phyloP scores from a whole-genome alignment of 1,284 basidiomycete species.

The Marasmius oreades region DNA sequence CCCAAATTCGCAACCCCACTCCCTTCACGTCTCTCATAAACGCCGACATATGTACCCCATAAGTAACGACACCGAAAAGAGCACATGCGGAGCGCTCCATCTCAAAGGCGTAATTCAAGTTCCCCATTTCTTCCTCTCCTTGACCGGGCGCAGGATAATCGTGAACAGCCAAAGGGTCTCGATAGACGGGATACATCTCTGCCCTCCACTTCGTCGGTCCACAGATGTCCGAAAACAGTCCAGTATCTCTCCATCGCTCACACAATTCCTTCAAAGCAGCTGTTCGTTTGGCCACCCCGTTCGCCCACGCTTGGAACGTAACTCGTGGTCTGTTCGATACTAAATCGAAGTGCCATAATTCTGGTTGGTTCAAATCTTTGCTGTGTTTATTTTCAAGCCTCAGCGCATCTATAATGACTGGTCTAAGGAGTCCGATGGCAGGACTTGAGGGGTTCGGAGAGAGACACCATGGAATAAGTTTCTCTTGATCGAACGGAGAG shows the following conservation, averaged over 20 bases:
- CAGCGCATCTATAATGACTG: constrained; percentile 51
- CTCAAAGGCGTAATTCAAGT: constrained; percentile 73
- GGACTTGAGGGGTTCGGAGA: constrained; percentile 44
- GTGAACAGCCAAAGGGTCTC: constrained; percentile 59
- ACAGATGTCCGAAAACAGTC: constrained; percentile 60
- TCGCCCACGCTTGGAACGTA: constrained; percentile 49
- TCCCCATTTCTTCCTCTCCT: constrained; percentile 12
- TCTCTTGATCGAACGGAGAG: constrained; percentile 29
- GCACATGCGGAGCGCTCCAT: constrained; percentile 89
- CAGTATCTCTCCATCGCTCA: constrained; percentile 66
- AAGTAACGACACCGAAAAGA: constrained; percentile 88
- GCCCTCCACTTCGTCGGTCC: constrained; percentile 78
- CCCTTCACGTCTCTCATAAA: constrained; percentile 44
- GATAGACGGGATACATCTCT: constrained; percentile 83
- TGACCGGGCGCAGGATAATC: constrained; percentile 32
- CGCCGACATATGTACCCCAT: constrained; percentile 82
- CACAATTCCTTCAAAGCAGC: constrained; percentile 58
- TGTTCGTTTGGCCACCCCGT: constrained; percentile 55
- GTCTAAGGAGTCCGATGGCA: constrained; percentile 61
- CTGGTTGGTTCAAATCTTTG: constrained; percentile 23
- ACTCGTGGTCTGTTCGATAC: constrained; percentile 29
- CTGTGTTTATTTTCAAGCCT: constrained; percentile 42
- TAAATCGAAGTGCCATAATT: constrained; percentile 39
- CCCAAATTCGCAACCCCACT: constrained; percentile 68
- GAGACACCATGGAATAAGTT: constrained; percentile 49